phyloP scores from a whole-genome alignment of 306 rosid species.

The Castanea crenata region DNA sequence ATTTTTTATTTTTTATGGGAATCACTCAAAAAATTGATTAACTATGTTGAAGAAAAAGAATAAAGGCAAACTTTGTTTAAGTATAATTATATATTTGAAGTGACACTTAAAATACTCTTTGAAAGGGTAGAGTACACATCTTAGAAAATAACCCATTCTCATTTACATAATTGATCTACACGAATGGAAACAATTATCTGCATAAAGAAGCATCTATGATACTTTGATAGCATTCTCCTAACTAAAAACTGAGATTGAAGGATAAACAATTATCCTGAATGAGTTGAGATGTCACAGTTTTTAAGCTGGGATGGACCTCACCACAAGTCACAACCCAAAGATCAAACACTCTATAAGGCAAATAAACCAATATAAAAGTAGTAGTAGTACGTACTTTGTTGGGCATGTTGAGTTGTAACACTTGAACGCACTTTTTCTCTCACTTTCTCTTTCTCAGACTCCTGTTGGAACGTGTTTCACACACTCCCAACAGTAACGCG shows the following conservation, averaged over 20 bases:
- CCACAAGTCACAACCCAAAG: not conserved
- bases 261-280: not conserved
- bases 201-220: no score
- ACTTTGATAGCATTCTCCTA: not conserved
- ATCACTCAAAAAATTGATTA: no score
- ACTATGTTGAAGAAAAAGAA: no score
- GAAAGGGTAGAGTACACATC: no score
- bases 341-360: not conserved
- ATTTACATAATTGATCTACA: no score
- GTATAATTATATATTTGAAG: no score
- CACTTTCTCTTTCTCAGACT: not conserved
- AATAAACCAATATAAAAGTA: not conserved
- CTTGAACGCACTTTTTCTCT: no score
- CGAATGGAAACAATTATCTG: no score
- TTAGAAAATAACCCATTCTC: no score
- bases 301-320: not conserved
- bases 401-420: not conserved
- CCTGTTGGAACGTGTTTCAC: not conserved
- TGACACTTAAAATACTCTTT: no score
- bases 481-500: conserved; percentile 29
- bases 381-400: not conserved
- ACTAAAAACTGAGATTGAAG: not conserved
- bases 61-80: no score
- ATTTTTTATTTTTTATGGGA: no score
- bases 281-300: not conserved